phyloP scores from a whole-genome alignment of 2,329 filamentous ascomycete genomes.

The Clarireedia homoeocarpa region DNA sequence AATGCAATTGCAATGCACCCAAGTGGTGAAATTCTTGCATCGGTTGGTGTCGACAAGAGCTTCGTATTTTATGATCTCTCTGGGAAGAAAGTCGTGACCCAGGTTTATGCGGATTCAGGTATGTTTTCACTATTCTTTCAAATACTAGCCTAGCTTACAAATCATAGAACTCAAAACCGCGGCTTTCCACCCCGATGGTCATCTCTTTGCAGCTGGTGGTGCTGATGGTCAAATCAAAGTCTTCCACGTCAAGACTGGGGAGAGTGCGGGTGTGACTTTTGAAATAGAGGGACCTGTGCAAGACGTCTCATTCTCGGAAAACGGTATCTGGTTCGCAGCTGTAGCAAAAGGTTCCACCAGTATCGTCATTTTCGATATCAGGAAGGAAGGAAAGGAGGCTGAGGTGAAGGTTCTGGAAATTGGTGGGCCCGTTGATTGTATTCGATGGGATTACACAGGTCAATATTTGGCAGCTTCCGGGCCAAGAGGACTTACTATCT shows the following conservation, averaged over 20 bases:
- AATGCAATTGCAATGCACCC: constrained; percentile 77
- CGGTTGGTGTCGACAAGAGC: constrained; percentile 85
- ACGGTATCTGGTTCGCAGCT: constrained; percentile 91
- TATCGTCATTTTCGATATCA: constrained; percentile 84
- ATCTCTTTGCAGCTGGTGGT: constrained; percentile 82
- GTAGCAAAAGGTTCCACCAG: constrained; percentile 68
- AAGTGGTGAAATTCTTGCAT: constrained; percentile 73
- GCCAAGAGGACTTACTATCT: constrained; percentile 72
- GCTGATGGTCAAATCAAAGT: constrained; percentile 74
- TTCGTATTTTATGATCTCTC: constrained; percentile 81
- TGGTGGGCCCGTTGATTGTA: constrained; percentile 65
- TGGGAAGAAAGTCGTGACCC: constrained; percentile 59
- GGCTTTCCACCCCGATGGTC: constrained; percentile 94
- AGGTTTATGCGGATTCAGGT: constrained; percentile 75
- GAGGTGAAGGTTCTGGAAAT: constrained; percentile 80
- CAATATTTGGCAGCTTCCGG: constrained; percentile 85
- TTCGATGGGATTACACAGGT: constrained; percentile 91
- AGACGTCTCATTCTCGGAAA: constrained; percentile 82
- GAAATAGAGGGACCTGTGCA: constrained; percentile 61
- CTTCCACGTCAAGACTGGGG: constrained; percentile 76
- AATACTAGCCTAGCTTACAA: not conserved
- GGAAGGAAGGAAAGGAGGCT: constrained; percentile 78
- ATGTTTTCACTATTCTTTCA: constrained; percentile 33
- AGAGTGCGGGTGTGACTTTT: constrained; percentile 65
- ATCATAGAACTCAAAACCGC: constrained; percentile 47